Percentiles rank a stretch among this genome's conserved stretches.
Conservation (phyloP, 768 basidiomycete genomes). For the Mycena maculata region DNA sequence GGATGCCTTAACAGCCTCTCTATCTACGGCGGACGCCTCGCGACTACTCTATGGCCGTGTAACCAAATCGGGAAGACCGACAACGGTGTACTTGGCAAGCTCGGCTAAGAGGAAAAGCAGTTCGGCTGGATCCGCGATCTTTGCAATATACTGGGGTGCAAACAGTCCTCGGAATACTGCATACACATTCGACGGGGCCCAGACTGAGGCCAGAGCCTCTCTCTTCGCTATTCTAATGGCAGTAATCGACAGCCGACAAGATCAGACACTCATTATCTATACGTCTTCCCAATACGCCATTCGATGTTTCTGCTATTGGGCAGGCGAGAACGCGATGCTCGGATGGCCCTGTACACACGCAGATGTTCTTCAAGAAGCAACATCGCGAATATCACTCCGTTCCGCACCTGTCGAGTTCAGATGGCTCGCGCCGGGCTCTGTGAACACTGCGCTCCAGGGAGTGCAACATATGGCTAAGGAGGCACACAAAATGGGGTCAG, state of each 20-base stretch:
- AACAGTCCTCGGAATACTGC: neutral
- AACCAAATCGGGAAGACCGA: neutral
- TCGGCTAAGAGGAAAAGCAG: neutral
- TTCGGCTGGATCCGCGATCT: neutral
- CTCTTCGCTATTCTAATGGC: neutral
- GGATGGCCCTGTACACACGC: neutral
- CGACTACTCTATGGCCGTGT: neutral
- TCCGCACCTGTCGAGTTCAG: too few species aligned
- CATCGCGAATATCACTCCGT: neutral
- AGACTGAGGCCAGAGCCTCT: neutral
- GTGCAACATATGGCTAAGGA: too few species aligned
- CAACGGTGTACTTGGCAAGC: neutral
- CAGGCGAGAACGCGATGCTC: neutral
- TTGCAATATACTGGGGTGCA: neutral
- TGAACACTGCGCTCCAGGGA: too few species aligned
- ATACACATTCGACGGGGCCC: neutral
- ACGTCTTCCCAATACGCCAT: neutral
- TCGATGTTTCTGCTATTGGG: neutral
- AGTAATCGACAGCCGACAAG: neutral
- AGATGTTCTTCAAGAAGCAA: neutral
- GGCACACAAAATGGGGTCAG: too few species aligned
- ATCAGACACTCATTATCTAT: neutral
- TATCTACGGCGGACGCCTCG: neutral
- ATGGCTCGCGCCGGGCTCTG: too few species aligned
- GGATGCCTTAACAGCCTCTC: neutral